Evolutionary conservation across 1,284 basidiomycete species (phyloP), one percentile per base, ranked within the genome.

Genomic region (Xanthoconium separans): DNA sequence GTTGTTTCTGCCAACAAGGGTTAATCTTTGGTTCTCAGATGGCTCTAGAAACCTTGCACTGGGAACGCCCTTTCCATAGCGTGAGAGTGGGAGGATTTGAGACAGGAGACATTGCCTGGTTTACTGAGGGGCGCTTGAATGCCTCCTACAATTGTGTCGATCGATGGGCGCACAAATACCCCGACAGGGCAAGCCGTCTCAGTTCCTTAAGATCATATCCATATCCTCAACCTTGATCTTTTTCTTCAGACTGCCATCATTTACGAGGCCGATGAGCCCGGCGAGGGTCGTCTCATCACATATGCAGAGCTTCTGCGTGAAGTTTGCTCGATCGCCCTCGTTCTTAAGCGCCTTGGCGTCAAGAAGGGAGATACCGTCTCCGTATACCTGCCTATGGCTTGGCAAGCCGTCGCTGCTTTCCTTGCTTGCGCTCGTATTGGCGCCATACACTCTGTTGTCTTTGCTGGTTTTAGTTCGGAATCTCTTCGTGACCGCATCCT

Each of bases 111-210:
- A 87, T 98, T 57, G 83, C 85, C 59, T 99, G 95, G 96, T 99
- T 99, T 81, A 89, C 90, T 24, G 91, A 95, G 67, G 93, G 93
- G 43, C 87, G 78, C 7, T 75, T 95, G 59, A 95, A 95, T 69
- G 96, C 91, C 3, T 86, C 93, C 10, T 99, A 99, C 83, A 99
- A 99, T 77, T 97, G 94, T 69, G 91, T 99, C 55, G 97, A 99
- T 74, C 85, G 97, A 59, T 94, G 91, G 90, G 94, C 92, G 36
- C 94, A 91, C 78, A 85, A 88, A 71, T 78, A 94, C 68, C 96
- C 96, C 1, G 78, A 98, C 70, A 94, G 92, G 79, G 92, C 89
- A 58, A 54, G 73, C 47, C 57, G 45, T 20, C 27, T 27, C 36
- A 9, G 5, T 30, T 48, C 45, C 27, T 3, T 22, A 20, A 18